phyloP scores from a whole-genome alignment of 306 rosid genomes.

The Spatholobus suberectus region DNA sequence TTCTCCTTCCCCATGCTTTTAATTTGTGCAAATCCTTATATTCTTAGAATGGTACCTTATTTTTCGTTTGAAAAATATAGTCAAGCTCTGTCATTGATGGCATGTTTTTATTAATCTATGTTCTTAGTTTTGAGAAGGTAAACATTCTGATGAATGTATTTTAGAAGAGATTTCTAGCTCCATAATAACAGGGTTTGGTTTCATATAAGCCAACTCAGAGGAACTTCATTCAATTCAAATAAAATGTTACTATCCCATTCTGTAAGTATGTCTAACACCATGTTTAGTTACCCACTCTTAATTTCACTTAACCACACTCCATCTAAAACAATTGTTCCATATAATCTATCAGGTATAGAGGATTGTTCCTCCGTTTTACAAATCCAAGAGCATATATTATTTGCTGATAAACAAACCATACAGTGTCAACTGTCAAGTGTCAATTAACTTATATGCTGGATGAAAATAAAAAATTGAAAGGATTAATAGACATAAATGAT shows the following conservation, averaged over 20 bases:
- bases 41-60: neutral
- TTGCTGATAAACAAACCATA: neutral
- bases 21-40: neutral
- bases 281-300: neutral
- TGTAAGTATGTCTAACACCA: neutral
- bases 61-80: neutral
- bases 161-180: neutral
- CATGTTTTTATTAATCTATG: neutral
- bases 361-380: neutral
- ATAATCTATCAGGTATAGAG: neutral
- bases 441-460: conserved; percentile 1
- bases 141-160: conserved; percentile 15
- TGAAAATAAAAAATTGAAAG: conserved; percentile 9
- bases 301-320: neutral
- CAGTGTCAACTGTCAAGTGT: neutral
- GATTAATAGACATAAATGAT: neutral
- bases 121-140: conserved; percentile 12
- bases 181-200: conserved; percentile 13
- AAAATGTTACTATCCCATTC: neutral
- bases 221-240: neutral
- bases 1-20: neutral
- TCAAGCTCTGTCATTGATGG: neutral
- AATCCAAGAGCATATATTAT: conserved; percentile 15
- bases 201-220: neutral
- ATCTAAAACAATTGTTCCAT: neutral